Conservation (phyloP, 768 basidiomycete genomes). For the Lentinula edodes region DNA sequence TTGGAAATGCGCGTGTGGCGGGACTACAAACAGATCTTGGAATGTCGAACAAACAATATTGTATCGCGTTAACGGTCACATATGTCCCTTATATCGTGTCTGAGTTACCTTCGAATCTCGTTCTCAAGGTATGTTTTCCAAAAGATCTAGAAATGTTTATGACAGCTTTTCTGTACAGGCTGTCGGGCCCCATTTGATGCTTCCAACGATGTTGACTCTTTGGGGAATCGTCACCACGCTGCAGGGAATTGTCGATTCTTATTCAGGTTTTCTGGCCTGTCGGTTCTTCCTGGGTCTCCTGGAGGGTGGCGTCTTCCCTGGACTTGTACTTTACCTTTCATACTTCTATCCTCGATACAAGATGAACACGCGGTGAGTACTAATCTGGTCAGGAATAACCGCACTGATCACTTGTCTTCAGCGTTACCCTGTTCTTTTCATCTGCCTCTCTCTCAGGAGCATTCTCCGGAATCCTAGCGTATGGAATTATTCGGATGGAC, state of each 20-base stretch:
- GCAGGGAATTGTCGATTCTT: conserved; percentile 32
- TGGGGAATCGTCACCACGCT: conserved; percentile 42
- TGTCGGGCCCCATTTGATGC: conserved; percentile 29
- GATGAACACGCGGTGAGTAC: background rate
- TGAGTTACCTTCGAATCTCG: conserved; percentile 38
- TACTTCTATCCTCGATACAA: conserved; percentile 7
- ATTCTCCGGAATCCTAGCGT: conserved; percentile 39
- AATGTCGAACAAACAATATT: conserved; percentile 14
- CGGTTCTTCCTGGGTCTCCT: conserved; percentile 38
- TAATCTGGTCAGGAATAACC: background rate
- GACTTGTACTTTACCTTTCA: conserved; percentile 1
- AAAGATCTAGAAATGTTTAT: background rate
- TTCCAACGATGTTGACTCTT: conserved; percentile 36
- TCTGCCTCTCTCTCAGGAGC: conserved; percentile 29
- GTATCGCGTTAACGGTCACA: conserved; percentile 16
- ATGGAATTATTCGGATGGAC: conserved; percentile 37
- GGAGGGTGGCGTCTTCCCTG: conserved; percentile 27
- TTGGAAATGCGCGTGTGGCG: conserved; percentile 18
- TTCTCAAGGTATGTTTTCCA: conserved; percentile 22
- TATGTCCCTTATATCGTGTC: conserved; percentile 10
- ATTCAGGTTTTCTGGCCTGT: conserved; percentile 35
- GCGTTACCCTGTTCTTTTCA: conserved; percentile 21
- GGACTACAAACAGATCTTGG: conserved; percentile 16
- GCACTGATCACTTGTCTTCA: background rate
- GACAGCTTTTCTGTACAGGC: conserved; percentile 21